Conservation (phyloP, 2,329 filamentous ascomycete species). For the Cladosporium sp. region DNA sequence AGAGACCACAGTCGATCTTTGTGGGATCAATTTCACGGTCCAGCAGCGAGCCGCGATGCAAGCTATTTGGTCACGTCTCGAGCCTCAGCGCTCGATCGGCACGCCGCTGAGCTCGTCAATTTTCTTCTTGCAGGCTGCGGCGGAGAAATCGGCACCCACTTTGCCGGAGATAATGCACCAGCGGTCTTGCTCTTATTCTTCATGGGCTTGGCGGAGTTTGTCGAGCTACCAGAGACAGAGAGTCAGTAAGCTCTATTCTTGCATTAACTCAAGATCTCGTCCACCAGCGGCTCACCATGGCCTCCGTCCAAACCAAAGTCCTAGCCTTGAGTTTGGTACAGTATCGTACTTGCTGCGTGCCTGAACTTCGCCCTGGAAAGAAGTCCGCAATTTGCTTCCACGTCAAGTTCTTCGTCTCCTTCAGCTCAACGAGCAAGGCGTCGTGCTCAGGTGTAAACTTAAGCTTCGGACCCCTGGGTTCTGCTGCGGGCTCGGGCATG, state of each 20-base stretch:
- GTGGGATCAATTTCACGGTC: too few relatives aligned
- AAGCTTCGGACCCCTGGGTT: constrained; percentile 82
- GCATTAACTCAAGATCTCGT: too few relatives aligned
- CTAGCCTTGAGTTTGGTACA: constrained; percentile 95
- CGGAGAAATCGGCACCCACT: constrained; percentile 85
- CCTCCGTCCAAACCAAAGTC: constrained; percentile 88
- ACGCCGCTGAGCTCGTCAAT: constrained; percentile 58
- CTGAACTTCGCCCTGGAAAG: constrained; percentile 86
- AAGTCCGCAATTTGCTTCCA: constrained; percentile 99
- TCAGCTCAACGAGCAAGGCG: constrained; percentile 80
- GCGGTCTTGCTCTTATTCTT: constrained; percentile 86
- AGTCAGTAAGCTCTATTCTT: constrained; percentile 3
- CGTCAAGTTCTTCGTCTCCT: constrained; percentile 90
- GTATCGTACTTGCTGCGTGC: constrained; percentile 91
- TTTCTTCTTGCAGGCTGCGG: constrained; percentile 81
- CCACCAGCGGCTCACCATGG: constrained; percentile 75
- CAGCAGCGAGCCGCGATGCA: too few relatives aligned
- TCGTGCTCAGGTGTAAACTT: constrained; percentile 95
- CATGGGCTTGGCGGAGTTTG: constrained; percentile 72
- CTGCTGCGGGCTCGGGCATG: constrained; percentile 79
- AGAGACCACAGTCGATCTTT: too few relatives aligned
- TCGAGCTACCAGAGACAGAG: constrained; percentile 58
- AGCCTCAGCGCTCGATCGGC: constrained; percentile 1
- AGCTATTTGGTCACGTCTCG: too few relatives aligned
- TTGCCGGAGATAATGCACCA: constrained; percentile 92